Percentiles rank a stretch among this genome's conserved stretches.
phyloP scores from a whole-genome alignment of 495 filamentous ascomycete genomes.

The Chaetomium fimeti region DNA sequence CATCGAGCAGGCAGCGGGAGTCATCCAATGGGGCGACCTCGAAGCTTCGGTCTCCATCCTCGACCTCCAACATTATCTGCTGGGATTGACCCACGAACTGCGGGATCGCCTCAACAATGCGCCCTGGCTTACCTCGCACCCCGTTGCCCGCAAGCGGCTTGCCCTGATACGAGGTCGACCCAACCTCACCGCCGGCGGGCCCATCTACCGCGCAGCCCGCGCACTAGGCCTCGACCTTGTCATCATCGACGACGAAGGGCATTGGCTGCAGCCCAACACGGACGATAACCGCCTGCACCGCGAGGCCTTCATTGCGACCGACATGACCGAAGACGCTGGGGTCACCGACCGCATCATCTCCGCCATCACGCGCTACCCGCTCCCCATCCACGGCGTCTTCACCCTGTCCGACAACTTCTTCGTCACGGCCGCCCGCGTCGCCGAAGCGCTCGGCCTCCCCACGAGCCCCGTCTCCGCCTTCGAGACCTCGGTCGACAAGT shows the following conservation, averaged over 20 bases:
- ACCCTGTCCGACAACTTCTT: conserved; percentile 44
- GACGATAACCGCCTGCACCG: conserved; percentile 38
- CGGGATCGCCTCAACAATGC: conserved; percentile 25
- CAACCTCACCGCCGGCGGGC: conserved; percentile 39
- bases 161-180: conserved; percentile 42
- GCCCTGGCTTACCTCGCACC: conserved; percentile 31
- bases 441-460: conserved; percentile 37
- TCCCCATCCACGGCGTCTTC: conserved; percentile 42
- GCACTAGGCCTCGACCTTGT: conserved; percentile 48
- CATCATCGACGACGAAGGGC: conserved; percentile 47
- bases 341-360: conserved; percentile 37
- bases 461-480: conserved; percentile 39
- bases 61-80: conserved; percentile 19
- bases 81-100: conserved; percentile 24
- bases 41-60: conserved; percentile 16
- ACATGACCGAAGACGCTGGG: conserved; percentile 37
- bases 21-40: conserved; percentile 32
- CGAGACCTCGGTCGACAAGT: conserved; percentile 46
- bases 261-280: conserved; percentile 46
- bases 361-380: conserved; percentile 35
- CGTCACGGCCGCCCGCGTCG: conserved; percentile 38
- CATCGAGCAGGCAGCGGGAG: conserved; percentile 25
- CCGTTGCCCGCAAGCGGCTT: conserved; percentile 33
- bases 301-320: conserved; percentile 37
- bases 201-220: conserved; percentile 40